phyloP scores from a whole-genome alignment of 2,329 filamentous ascomycete species.

The Penicillium griseofulvum region DNA sequence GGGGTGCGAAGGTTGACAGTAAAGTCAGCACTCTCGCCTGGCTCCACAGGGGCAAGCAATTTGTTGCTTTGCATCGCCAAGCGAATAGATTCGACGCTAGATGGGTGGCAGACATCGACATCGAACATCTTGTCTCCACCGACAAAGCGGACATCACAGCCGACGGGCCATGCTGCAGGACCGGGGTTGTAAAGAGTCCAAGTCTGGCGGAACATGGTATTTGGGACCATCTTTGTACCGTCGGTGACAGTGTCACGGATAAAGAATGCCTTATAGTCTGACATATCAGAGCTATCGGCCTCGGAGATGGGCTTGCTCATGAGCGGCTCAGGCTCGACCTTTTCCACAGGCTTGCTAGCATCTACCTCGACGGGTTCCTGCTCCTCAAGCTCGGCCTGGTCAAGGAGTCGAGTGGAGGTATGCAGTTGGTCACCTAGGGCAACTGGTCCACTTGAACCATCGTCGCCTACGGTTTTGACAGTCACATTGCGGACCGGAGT shows the following conservation, averaged over 20 bases:
- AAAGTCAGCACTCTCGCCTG: slow-evolving; percentile 75
- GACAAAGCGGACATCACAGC: slow-evolving; percentile 85
- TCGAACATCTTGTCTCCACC: slow-evolving; percentile 97
- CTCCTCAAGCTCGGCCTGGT: slow-evolving; percentile 26
- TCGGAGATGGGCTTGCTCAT: not conserved
- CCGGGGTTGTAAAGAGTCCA: slow-evolving; percentile 91
- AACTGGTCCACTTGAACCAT: slow-evolving; percentile 63
- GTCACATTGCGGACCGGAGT: slow-evolving; percentile 84
- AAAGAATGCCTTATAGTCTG: slow-evolving; percentile 63
- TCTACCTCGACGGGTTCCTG: slow-evolving; percentile 22
- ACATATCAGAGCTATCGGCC: not conserved
- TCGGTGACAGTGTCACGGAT: slow-evolving; percentile 76
- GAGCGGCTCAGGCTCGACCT: not conserved
- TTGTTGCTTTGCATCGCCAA: slow-evolving; percentile 80
- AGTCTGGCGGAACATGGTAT: slow-evolving; percentile 77
- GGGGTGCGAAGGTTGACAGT: slow-evolving; percentile 82
- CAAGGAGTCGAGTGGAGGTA: slow-evolving; percentile 45
- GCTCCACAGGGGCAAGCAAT: slow-evolving; percentile 64
- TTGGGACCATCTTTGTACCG: slow-evolving; percentile 68
- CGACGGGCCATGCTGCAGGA: slow-evolving; percentile 74
- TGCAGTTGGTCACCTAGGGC: slow-evolving; percentile 69
- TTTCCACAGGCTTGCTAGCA: slow-evolving; percentile 8
- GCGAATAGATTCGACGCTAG: slow-evolving; percentile 72
- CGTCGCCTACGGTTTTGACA: slow-evolving; percentile 79
- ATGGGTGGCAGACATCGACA: slow-evolving; percentile 74